These are phyloP conservation scores for Sapria himalayana DNA, from an alignment of 345 rosid genomes.

Conservation along the genomic window DNA sequence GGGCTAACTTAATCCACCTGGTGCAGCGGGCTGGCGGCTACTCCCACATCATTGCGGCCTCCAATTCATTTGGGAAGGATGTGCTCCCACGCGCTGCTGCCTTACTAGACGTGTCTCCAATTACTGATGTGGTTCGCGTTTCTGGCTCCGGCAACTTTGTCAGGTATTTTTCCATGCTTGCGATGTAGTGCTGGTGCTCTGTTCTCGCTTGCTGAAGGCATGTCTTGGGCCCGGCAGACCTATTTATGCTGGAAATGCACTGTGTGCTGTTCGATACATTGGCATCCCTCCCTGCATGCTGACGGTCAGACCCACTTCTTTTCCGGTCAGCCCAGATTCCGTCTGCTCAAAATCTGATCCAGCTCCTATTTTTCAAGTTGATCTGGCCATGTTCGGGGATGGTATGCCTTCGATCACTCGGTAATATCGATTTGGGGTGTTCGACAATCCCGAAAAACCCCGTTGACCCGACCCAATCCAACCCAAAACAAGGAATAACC, in stretches of 20 bases:
- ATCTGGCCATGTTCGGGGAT: constrained; percentile 59
- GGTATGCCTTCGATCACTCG: too few species aligned
- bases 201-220: not conserved
- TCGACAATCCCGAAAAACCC: too few species aligned
- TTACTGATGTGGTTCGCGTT: constrained; percentile 70
- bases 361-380: constrained; percentile 75
- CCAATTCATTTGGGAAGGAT: constrained; percentile 86
- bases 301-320: constrained; percentile 66
- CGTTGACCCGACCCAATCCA: too few species aligned
- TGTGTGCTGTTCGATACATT: constrained; percentile 56
- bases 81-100: constrained; percentile 82
- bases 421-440: too few species aligned
- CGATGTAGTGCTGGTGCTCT: not conserved
- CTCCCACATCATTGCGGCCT: constrained; percentile 54
- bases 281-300: constrained; percentile 68
- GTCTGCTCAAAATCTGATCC: constrained; percentile 23
- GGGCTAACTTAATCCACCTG: constrained; percentile 63
- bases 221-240: constrained; percentile 34
- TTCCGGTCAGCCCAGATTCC: constrained; percentile 21
- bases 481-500: too few species aligned
- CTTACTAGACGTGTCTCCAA: constrained; percentile 73
- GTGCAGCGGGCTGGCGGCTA: constrained; percentile 47
- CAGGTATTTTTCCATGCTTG: constrained; percentile 22
- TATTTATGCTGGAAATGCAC: constrained; percentile 96
- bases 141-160: constrained; percentile 40